Evolutionary conservation across 305 asterid species (phyloP).

Genomic region (Ilex paraguariensis): DNA sequence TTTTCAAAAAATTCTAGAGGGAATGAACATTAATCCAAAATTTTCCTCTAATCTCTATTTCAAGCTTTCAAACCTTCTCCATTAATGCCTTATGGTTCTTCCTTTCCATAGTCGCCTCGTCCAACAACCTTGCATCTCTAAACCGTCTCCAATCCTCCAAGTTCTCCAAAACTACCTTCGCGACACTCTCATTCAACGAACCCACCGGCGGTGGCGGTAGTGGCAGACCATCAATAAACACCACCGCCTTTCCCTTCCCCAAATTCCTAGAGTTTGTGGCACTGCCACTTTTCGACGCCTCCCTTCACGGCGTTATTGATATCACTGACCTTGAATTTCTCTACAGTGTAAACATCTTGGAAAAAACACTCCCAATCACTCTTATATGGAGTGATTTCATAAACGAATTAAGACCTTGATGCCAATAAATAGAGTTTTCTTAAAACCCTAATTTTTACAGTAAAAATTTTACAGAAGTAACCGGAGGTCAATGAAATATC

Average conservation of each 20-base stretch:
- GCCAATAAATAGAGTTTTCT: too few relatives aligned
- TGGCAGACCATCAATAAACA: conserved; percentile 53
- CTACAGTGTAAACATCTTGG: neutral
- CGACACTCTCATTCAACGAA: conserved; percentile 44
- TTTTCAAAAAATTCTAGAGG: too few relatives aligned
- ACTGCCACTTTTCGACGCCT: neutral
- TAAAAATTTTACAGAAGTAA: too few relatives aligned
- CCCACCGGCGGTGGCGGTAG: conserved; percentile 54
- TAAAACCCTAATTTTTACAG: too few relatives aligned
- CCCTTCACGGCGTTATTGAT: neutral
- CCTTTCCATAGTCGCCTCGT: conserved; percentile 54
- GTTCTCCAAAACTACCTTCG: conserved; percentile 32
- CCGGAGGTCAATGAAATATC: too few relatives aligned
- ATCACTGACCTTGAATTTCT: neutral
- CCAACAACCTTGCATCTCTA: conserved; percentile 72
- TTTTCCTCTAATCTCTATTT: conserved; percentile 45
- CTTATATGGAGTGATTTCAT: too few relatives aligned
- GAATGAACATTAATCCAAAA: neutral
- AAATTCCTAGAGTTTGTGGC: neutral
- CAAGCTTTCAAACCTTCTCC: conserved; percentile 41
- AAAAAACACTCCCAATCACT: too few relatives aligned
- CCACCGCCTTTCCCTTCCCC: conserved; percentile 55
- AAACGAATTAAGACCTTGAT: too few relatives aligned
- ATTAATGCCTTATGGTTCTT: conserved; percentile 51
- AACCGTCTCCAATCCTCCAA: conserved; percentile 91